Evolutionary conservation across 2,329 filamentous ascomycete species (phyloP), one percentile per base, ranked within the genome.

Genomic region (Curvularia verruculosa): DNA sequence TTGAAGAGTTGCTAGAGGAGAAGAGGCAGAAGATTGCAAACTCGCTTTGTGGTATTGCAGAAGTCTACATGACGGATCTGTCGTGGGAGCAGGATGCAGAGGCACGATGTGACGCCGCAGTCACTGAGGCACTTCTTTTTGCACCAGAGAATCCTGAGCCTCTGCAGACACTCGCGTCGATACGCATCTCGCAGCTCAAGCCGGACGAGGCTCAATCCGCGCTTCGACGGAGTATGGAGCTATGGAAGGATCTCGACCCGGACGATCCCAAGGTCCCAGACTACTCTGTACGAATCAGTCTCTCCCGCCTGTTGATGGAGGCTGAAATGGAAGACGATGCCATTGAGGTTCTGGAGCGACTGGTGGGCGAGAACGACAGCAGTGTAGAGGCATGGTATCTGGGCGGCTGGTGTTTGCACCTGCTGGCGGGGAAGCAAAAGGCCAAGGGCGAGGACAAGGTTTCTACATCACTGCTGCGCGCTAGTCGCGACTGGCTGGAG

Each of bases 51-150:
- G 92, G 91, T 26, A 91, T 98, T 59, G 88, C 91, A 6, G 95
- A 99, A 80, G 92, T 99, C 48, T 99, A 97, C 82, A 99, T 99
- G 95, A 99, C 95, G 10, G 95, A 99, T 80, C 80, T 98, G 68
- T 95, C 90, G 69, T 88, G 84, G 91, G 93, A 97, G 78, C 87
- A 88, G 50, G 92, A 97, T 72, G 95, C 94, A 5, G 95, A 99
- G 80, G 81, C 85, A 64, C 86, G 89, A 65, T 99, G 96, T 80
- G 94, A 99, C 78, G 81, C 86, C 5, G 86, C 96, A 57, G 86
- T 98, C 62, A 96, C 93, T 5, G 92, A 99, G 80, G 95, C 95
- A 24, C 88, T 95, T 54, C 81, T 96, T 68, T 86, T 96, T 59
- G 90, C 90, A 56, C 92, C 94, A 3, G 85, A 89, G 53, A 88